phyloP scores from a whole-genome alignment of 306 rosid species.

The Gynostemma pentaphyllum region DNA sequence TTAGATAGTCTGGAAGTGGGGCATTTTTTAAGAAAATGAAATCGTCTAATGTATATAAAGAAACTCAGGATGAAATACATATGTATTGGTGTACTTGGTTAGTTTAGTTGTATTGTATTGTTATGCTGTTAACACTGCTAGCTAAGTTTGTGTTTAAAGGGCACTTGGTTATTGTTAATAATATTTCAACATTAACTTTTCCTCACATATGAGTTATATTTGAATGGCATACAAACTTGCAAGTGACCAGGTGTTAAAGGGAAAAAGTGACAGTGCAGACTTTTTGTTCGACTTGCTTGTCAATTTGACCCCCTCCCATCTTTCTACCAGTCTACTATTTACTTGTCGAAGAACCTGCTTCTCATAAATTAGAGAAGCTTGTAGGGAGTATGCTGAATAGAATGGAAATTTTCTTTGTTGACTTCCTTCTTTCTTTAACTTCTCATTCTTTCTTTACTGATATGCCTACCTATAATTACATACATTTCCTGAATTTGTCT shows the following conservation, averaged over 20 bases:
- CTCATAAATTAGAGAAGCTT: neutral
- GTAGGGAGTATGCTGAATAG: neutral
- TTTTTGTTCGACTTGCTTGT: neutral
- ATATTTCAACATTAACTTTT: no score
- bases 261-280: neutral
- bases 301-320: neutral
- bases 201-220: neutral
- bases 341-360: neutral
- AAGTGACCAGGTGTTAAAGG: neutral
- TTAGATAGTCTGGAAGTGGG: neutral
- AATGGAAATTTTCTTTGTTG: neutral
- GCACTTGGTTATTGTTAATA: no score
- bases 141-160: no score
- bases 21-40: neutral
- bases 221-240: neutral
- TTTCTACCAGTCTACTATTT: neutral
- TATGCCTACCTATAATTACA: neutral
- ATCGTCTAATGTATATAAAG: neutral
- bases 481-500: neutral
- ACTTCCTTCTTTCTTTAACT: neutral
- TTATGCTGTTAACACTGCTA: no score
- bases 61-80: neutral
- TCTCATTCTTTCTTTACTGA: neutral
- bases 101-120: no score
- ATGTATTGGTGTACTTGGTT: neutral